Percentiles rank a stretch among this genome's conserved stretches.
These are phyloP conservation scores for Neonectria sp. DNA, from an alignment of 2,329 filamentous ascomycete genomes.

Conservation along the genomic window DNA sequence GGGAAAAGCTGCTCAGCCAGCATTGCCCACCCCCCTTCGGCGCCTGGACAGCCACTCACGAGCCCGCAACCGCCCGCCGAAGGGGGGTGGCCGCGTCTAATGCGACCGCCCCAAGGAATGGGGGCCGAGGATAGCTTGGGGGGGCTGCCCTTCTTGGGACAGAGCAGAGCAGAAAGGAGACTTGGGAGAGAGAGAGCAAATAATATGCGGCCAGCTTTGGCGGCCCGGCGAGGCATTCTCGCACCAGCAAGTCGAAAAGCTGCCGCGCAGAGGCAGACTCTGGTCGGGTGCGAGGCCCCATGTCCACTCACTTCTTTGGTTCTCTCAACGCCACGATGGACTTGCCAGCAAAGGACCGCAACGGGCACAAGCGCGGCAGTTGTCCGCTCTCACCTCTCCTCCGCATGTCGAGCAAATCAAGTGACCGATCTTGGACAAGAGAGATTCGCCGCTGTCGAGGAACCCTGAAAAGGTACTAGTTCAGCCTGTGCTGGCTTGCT, in stretches of 20 bases:
- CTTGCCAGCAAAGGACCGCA: background rate
- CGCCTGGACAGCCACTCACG: slow-evolving; percentile 44
- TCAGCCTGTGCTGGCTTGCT: background rate
- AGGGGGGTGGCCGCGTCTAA: background rate
- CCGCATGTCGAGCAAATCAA: slow-evolving; percentile 32
- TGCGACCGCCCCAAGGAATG: background rate
- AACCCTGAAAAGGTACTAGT: too few relatives aligned
- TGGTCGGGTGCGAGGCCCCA: background rate
- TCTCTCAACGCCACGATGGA: slow-evolving; percentile 8
- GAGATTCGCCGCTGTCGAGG: background rate
- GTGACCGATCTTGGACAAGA: slow-evolving; percentile 17
- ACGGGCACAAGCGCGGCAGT: background rate
- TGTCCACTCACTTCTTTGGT: slow-evolving; percentile 3
- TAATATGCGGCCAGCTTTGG: slow-evolving; percentile 22
- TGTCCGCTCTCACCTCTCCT: slow-evolving; percentile 14
- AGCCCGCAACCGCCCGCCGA: slow-evolving; percentile 27
- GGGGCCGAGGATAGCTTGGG: background rate
- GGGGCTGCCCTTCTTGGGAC: background rate
- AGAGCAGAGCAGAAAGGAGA: background rate
- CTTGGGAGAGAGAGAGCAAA: slow-evolving; percentile 4
- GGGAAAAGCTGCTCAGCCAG: slow-evolving; percentile 18
- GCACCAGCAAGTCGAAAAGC: background rate
- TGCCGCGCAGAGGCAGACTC: slow-evolving; percentile 26
- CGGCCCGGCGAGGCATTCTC: slow-evolving; percentile 44
- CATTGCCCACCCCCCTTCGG: slow-evolving; percentile 29